These are phyloP conservation scores for Huntiella bhutanensis DNA, from an alignment of 2,329 filamentous ascomycete species.

Conservation along the genomic window DNA sequence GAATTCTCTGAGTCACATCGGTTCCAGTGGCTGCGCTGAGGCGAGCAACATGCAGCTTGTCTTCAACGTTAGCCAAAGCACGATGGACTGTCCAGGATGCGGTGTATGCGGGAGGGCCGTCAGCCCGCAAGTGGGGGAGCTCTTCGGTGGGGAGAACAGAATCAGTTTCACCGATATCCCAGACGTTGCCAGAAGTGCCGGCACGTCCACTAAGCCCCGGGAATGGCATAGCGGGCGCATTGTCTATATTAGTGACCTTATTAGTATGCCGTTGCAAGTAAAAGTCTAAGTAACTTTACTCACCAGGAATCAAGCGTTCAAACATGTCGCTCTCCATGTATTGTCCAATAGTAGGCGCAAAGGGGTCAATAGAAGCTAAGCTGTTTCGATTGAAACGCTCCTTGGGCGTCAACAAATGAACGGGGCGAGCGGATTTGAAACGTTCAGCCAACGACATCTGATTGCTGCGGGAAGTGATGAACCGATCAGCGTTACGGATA, in stretches of 20 bases:
- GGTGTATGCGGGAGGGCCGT: conserved; percentile 33
- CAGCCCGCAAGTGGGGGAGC: conserved; percentile 27
- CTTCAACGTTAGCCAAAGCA: conserved; percentile 37
- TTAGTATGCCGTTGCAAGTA: neutral
- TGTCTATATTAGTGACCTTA: neutral
- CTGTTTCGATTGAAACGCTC: conserved; percentile 4
- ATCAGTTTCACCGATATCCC: conserved; percentile 7
- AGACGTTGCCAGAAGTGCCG: conserved; percentile 5
- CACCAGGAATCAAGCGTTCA: conserved; percentile 5
- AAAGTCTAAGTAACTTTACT: neutral
- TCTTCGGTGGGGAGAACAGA: conserved; percentile 39
- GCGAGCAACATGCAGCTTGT: conserved; percentile 47
- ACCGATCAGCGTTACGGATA: conserved; percentile 7
- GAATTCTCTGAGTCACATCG: conserved; percentile 46
- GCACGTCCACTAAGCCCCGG: neutral
- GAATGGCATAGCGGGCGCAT: neutral
- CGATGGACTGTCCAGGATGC: conserved; percentile 28
- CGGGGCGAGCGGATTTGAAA: neutral
- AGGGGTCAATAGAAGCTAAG: conserved; percentile 6
- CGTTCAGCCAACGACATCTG: conserved; percentile 5
- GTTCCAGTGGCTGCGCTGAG: conserved; percentile 69
- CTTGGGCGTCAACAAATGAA: neutral
- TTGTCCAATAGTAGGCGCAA: conserved; percentile 7
- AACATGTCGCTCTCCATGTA: conserved; percentile 2
- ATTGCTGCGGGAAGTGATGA: conserved; percentile 6